A percentile compares a stretch with the other conserved stretches of the same genome.
Conservation (phyloP, 2,329 filamentous ascomycete genomes). For the Alternaria rosae region DNA sequence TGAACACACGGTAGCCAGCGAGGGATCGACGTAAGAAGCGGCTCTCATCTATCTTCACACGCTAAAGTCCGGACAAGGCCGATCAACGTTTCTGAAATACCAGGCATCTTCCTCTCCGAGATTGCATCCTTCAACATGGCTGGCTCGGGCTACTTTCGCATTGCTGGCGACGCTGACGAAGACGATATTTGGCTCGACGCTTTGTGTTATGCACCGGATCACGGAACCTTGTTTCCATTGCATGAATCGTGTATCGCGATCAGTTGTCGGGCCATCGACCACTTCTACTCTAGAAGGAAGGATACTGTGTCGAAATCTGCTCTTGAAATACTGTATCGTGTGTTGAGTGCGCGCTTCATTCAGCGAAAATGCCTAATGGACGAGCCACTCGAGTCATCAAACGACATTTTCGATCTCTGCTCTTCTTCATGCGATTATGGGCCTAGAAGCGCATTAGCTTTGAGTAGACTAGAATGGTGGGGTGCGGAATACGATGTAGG, state of each 20-base stretch:
- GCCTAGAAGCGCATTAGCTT: slow-evolving; percentile 26
- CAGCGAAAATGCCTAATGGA: background rate
- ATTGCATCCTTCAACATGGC: slow-evolving; percentile 18
- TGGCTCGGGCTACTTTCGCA: slow-evolving; percentile 22
- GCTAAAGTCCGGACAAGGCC: slow-evolving; percentile 3
- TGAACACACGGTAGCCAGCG: slow-evolving; percentile 18
- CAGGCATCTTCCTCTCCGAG: slow-evolving; percentile 30
- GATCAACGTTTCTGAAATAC: slow-evolving; percentile 14
- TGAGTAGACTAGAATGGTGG: slow-evolving; percentile 36
- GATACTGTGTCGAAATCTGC: background rate
- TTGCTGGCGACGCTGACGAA: slow-evolving; percentile 17
- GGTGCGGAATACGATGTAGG: slow-evolving; percentile 32
- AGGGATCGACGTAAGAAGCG: slow-evolving; percentile 9
- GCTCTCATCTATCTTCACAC: too few species aligned
- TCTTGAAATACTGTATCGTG: slow-evolving; percentile 14
- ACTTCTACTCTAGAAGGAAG: background rate
- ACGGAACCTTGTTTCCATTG: slow-evolving; percentile 32
- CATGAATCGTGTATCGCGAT: slow-evolving; percentile 35
- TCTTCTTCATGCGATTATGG: slow-evolving; percentile 16
- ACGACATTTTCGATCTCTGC: slow-evolving; percentile 31
- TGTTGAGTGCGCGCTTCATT: slow-evolving; percentile 22
- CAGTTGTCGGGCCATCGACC: slow-evolving; percentile 25
- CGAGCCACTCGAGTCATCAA: background rate
- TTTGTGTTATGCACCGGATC: slow-evolving; percentile 13
- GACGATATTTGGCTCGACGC: slow-evolving; percentile 24